Percentiles rank a stretch among this genome's conserved stretches.
These are phyloP conservation scores for Cardamine resedifolia DNA, from an alignment of 345 rosid genomes.

Conservation along the genomic window DNA sequence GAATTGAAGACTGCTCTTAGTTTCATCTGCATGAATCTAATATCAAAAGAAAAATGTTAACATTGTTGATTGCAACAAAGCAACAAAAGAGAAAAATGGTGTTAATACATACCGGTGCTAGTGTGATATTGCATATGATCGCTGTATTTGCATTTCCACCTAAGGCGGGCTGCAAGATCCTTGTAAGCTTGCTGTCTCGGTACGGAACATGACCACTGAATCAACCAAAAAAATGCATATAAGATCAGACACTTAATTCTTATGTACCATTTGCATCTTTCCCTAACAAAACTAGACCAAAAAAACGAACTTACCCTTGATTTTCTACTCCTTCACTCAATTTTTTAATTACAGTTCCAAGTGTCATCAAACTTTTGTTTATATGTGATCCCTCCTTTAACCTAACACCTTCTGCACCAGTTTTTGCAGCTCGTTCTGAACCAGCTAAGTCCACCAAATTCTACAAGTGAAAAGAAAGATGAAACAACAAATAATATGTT, in stretches of 20 bases:
- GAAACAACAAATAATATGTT: background rate
- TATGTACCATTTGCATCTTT: background rate
- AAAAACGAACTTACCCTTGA: slow-evolving; percentile 58
- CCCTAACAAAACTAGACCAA: slow-evolving; percentile 2
- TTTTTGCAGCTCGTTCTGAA: slow-evolving; percentile 97
- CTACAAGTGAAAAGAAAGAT: slow-evolving; percentile 42
- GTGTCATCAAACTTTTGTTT: slow-evolving; percentile 91
- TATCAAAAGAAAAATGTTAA: slow-evolving; percentile 32
- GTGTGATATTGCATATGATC: slow-evolving; percentile 92
- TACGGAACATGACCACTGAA: slow-evolving; percentile 95
- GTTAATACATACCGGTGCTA: slow-evolving; percentile 70
- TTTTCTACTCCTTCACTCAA: slow-evolving; percentile 94
- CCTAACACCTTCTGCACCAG: slow-evolving; percentile 98
- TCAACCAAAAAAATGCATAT: slow-evolving; percentile 24
- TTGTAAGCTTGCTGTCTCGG: slow-evolving; percentile 95
- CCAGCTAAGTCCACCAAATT: slow-evolving; percentile 99
- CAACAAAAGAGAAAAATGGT: slow-evolving; percentile 39
- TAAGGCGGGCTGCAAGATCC: slow-evolving; percentile 93
- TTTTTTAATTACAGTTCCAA: slow-evolving; percentile 90
- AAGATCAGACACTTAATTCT: background rate
- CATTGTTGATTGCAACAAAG: slow-evolving; percentile 8
- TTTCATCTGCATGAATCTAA: slow-evolving; percentile 94
- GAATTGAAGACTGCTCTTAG: slow-evolving; percentile 94
- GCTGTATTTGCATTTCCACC: slow-evolving; percentile 99
- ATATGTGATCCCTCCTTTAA: slow-evolving; percentile 95